phyloP scores from a whole-genome alignment of 2,329 filamentous ascomycete species.

The Xylaria sp. region DNA sequence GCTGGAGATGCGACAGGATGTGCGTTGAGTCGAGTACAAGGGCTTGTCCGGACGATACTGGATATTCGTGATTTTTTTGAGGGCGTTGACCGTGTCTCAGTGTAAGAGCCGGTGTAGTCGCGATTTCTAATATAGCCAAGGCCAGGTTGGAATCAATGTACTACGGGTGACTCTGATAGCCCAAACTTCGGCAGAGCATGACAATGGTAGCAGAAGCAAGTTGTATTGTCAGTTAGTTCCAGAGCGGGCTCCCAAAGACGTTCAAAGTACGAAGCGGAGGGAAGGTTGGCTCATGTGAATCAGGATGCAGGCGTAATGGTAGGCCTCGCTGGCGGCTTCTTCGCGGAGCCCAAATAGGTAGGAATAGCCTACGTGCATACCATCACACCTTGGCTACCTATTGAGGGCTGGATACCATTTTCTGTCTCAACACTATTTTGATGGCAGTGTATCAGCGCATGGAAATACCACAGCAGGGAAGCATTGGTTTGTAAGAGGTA shows the following conservation, averaged over 20 bases:
- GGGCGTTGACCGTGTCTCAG: neutral
- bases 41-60: conserved; percentile 38
- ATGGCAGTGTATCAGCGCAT: conserved; percentile 15
- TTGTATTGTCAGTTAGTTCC: neutral
- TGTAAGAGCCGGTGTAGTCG: neutral
- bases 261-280: neutral
- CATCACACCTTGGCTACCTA: conserved; percentile 19
- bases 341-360: conserved; percentile 6
- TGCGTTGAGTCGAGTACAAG: conserved; percentile 47
- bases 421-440: conserved; percentile 56
- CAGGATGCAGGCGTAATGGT: neutral
- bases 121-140: neutral
- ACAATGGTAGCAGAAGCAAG: neutral
- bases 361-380: conserved; percentile 8
- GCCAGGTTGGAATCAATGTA: conserved; percentile 2
- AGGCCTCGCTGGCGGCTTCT: conserved; percentile 5
- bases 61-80: conserved; percentile 42
- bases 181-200: neutral
- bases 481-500: conserved; percentile 50
- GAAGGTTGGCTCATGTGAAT: neutral
- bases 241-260: neutral
- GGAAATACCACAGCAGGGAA: conserved; percentile 43
- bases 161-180: neutral
- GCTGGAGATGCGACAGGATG: conserved; percentile 42
- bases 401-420: conserved; percentile 52